Percentiles rank a stretch among this genome's conserved stretches.
Conservation (phyloP, 192 early-diverging fungal genomes). For the Pilobolus umbonatus region DNA sequence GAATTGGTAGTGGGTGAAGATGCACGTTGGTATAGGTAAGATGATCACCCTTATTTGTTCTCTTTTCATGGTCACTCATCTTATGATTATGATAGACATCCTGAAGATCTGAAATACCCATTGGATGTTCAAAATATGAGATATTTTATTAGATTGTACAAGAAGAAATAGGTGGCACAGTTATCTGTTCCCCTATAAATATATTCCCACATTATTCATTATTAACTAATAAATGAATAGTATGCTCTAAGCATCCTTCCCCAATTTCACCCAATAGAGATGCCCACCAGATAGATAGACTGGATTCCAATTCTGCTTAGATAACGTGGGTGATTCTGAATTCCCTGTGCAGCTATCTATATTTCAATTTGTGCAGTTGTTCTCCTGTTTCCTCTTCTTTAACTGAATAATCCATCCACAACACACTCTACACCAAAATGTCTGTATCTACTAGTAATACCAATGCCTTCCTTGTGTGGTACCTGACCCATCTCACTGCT, state of each 20-base stretch:
- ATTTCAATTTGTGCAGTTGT: constrained; percentile 5
- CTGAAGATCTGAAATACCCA: constrained; percentile 67
- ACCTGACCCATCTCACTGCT: constrained; percentile 54
- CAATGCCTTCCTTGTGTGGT: constrained; percentile 48
- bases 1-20: constrained; percentile 64
- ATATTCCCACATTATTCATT: neutral
- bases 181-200: neutral
- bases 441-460: constrained; percentile 21
- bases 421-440: constrained; percentile 15
- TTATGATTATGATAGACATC: constrained; percentile 21
- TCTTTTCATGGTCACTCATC: neutral
- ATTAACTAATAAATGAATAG: neutral
- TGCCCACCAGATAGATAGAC: no score
- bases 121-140: constrained; percentile 87
- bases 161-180: constrained; percentile 43
- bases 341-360: constrained; percentile 4
- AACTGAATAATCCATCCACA: neutral
- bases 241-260: neutral
- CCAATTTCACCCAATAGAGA: no score
- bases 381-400: constrained; percentile 5
- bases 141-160: constrained; percentile 83
- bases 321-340: constrained; percentile 10
- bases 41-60: no score
- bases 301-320: constrained; percentile 6
- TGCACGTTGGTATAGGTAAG: constrained; percentile 70